These are phyloP conservation scores for Acer yangbiense DNA, from an alignment of 345 rosid species.

Conservation along the genomic window DNA sequence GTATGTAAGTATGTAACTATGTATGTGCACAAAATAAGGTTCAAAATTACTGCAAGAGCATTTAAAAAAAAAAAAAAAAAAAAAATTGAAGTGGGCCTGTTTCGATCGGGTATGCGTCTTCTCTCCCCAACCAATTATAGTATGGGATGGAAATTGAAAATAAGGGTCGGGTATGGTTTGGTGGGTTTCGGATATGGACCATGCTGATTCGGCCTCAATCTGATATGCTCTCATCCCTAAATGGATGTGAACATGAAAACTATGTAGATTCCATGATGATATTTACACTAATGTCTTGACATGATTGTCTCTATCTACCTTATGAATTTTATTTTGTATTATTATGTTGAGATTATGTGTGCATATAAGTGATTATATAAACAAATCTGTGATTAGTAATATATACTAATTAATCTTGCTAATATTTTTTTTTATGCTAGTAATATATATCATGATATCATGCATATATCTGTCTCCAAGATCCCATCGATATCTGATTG, in stretches of 20 bases:
- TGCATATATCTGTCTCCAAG: conserved; percentile 19
- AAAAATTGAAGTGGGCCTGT: no score
- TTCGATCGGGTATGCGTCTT: no score
- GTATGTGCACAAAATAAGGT: no score
- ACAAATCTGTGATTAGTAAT: neutral
- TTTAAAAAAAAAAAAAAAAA: no score
- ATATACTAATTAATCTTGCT: neutral
- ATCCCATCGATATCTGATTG: conserved; percentile 27
- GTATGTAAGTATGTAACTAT: no score
- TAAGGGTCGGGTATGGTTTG: no score
- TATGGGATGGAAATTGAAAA: no score
- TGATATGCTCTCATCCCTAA: no score
- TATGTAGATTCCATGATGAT: neutral
- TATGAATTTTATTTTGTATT: neutral
- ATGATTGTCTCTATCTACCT: neutral
- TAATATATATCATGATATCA: conserved; percentile 11
- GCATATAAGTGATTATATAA: neutral
- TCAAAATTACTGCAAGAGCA: no score
- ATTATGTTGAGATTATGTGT: neutral
- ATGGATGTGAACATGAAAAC: conserved; percentile 9
- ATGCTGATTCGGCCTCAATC: no score
- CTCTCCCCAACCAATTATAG: no score
- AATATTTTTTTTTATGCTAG: neutral
- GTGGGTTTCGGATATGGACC: no score
- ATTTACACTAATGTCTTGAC: neutral